Evolutionary conservation across 106 monocot species (phyloP).

Genomic region (Amphibolis antarctica): DNA sequence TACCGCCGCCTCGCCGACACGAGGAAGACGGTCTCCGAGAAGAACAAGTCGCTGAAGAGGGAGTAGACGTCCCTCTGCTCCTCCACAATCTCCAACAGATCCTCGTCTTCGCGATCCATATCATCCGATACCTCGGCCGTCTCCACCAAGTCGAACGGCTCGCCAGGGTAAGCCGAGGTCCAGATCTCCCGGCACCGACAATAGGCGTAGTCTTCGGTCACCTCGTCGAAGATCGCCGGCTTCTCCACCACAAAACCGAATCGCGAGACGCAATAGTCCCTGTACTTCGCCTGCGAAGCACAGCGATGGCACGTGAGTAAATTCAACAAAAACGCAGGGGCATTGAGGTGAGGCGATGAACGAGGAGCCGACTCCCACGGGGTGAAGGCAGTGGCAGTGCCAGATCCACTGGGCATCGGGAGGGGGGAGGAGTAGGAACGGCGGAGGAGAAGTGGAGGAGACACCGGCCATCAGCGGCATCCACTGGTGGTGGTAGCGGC

Average conservation of each 20-base stretch:
- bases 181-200: slow-evolving; percentile 57
- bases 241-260: slow-evolving; percentile 59
- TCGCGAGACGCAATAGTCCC: slow-evolving; percentile 57
- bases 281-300: slow-evolving; percentile 34
- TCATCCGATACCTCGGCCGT: neutral
- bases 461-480: slow-evolving; percentile 62
- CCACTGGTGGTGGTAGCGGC: slow-evolving; percentile 76
- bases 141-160: slow-evolving; percentile 58
- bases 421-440: slow-evolving; percentile 65
- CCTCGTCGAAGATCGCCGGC: slow-evolving; percentile 71
- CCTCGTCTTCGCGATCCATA: neutral
- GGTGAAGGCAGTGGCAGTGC: slow-evolving; percentile 81
- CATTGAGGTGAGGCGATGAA: neutral
- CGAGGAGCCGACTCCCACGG: slow-evolving; percentile 11
- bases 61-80: slow-evolving; percentile 15
- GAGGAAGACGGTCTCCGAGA: slow-evolving; percentile 70
- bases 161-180: slow-evolving; percentile 48
- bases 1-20: slow-evolving; percentile 63
- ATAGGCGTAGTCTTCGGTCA: slow-evolving; percentile 66
- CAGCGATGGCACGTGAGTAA: slow-evolving; percentile 18
- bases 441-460: slow-evolving; percentile 3
- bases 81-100: slow-evolving; percentile 19
- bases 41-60: slow-evolving; percentile 39
- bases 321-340: neutral
- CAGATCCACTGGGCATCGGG: slow-evolving; percentile 72